Conservation (phyloP, 352 stramenopile genomes). For the Saprolegnia diclina region DNA sequence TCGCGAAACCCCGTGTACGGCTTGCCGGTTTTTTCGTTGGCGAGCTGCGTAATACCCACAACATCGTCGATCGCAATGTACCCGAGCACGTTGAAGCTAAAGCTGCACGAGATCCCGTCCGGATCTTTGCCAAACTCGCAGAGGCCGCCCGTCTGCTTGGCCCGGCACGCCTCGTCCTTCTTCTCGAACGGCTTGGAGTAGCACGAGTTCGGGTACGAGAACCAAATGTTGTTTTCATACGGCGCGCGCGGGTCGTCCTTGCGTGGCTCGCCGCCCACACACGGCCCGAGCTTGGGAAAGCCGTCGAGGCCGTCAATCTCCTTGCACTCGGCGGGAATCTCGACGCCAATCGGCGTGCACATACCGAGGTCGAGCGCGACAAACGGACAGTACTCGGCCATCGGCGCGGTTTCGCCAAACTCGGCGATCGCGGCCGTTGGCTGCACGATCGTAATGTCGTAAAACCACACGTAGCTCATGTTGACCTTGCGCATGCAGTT, state of each 20-base stretch:
- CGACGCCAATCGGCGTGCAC: conserved; percentile 38
- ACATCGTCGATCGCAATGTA: conserved; percentile 55
- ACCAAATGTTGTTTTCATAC: conserved; percentile 68
- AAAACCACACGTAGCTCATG: conserved; percentile 68
- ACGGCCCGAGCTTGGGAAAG: conserved; percentile 40
- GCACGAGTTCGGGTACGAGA: conserved; percentile 60
- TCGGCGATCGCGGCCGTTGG: conserved; percentile 43
- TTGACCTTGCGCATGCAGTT: conserved; percentile 62
- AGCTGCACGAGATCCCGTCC: conserved; percentile 50
- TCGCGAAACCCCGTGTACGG: conserved; percentile 37
- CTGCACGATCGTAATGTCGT: conserved; percentile 62
- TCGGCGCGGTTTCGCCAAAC: conserved; percentile 37
- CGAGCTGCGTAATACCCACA: conserved; percentile 51
- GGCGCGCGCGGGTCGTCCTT: conserved; percentile 42
- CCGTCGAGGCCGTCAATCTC: conserved; percentile 44
- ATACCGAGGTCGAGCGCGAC: conserved; percentile 57
- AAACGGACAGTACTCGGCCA: conserved; percentile 47
- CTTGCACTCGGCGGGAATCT: conserved; percentile 40
- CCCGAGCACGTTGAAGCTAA: conserved; percentile 52
- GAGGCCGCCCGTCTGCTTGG: conserved; percentile 37
- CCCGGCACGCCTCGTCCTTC: conserved; percentile 51
- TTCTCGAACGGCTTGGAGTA: conserved; percentile 37
- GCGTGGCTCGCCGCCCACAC: conserved; percentile 43
- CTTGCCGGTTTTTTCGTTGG: conserved; percentile 26
- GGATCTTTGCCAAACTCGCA: conserved; percentile 40